Percentiles rank a stretch among this genome's conserved stretches.
These are phyloP conservation scores for Silybum marianum DNA, from an alignment of 129 eudicot species.

Conservation along the genomic window DNA sequence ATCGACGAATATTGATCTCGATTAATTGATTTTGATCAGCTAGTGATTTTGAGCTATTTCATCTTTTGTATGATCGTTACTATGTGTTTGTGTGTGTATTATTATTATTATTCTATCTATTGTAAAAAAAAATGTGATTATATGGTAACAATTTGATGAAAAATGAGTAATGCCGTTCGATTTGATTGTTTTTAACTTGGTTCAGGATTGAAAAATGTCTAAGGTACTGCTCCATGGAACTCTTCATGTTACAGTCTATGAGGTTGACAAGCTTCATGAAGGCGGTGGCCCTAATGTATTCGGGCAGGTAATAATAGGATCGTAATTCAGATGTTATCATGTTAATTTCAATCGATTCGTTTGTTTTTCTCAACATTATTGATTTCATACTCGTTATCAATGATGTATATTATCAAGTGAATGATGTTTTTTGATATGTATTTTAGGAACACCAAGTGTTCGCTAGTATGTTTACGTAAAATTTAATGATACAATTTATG, in stretches of 20 bases:
- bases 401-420: background rate
- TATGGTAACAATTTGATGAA: background rate
- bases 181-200: background rate
- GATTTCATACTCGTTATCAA: background rate
- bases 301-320: constrained; percentile 43
- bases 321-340: background rate
- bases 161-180: background rate
- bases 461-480: background rate
- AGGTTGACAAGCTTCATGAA: constrained; percentile 53
- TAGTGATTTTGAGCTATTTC: background rate
- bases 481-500: background rate
- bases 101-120: background rate
- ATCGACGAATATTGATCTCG: background rate
- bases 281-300: constrained; percentile 45
- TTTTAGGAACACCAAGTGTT: background rate
- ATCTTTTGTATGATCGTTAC: background rate
- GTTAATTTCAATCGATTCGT: background rate
- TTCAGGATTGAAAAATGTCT: constrained; percentile 47
- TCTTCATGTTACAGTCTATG: constrained; percentile 68
- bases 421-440: background rate
- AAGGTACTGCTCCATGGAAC: constrained; percentile 71
- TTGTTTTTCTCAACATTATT: background rate
- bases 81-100: background rate
- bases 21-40: background rate
- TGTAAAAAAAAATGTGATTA: background rate